phyloP scores from a whole-genome alignment of 345 rosid genomes.

The Nasturtium officinale region DNA sequence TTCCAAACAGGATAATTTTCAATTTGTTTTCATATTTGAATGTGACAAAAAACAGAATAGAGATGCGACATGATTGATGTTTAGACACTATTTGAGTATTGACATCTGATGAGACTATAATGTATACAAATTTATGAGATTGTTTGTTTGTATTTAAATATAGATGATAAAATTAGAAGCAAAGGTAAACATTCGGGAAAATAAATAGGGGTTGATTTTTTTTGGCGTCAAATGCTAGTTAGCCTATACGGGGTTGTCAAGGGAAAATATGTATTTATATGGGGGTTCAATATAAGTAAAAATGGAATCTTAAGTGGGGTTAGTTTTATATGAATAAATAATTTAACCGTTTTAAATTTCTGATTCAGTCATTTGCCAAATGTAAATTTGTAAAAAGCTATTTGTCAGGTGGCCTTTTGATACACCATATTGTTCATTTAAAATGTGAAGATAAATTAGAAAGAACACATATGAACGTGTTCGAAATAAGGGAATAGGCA shows the following conservation, averaged over 20 bases:
- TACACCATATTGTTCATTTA: too few species aligned
- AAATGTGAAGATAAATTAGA: neutral
- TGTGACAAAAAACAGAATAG: neutral
- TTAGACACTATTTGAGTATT: neutral
- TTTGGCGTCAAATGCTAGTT: too few species aligned
- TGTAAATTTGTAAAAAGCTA: neutral
- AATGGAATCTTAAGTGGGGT: neutral
- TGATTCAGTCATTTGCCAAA: constrained; percentile 2
- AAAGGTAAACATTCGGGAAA: neutral
- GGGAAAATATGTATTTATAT: too few species aligned
- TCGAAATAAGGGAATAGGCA: constrained; percentile 22
- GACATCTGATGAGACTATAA: neutral
- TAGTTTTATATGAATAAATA: neutral
- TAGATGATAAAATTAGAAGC: neutral
- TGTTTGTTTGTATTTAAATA: neutral
- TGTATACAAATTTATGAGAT: neutral
- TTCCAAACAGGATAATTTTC: neutral
- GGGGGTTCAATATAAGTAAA: neutral
- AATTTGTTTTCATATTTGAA: neutral
- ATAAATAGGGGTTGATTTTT: neutral
- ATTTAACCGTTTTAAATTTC: neutral
- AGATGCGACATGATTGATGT: neutral
- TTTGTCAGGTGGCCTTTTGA: neutral
- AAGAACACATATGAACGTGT: constrained; percentile 16
- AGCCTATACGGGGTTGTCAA: too few species aligned